Evolutionary conservation across 345 rosid species (phyloP), one percentile per base, ranked within the genome.

Genomic region (Mallotus nudiflorus): DNA sequence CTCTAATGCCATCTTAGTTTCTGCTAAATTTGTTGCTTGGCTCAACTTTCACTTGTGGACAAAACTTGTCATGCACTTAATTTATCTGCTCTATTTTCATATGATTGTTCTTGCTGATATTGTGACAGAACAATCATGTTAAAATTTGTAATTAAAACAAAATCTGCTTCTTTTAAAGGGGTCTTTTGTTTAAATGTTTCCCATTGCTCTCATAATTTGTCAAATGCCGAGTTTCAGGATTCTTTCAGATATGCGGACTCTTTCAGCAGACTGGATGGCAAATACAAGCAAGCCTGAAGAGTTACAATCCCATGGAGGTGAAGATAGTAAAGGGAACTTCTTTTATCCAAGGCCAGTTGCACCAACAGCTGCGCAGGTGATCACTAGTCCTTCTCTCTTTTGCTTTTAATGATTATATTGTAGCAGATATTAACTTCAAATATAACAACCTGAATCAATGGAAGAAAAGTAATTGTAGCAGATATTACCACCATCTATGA

Each of bases 241-340:
- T 78, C 97, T 95, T 75, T 95, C 98, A 50, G 99, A 95, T 83
- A 92, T 95, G 99, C 87, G 99, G 82, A 95, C 99, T 59, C 97
- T 95, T 77, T 92, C 99, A 45, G 99, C 99, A 37, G 99, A 95
- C 79, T 95, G 99, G 99, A 92, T 95, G 99, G 98, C 99, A 78
- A 95, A 92, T 75, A 89, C 92, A 35, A 89, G 75, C 85, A 90
- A 82, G 84, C 81, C 97, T 13, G 98, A 92, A 72, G 96, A 94
- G 42, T 74, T 82, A 77, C 98, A 88, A 35, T 81, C 92, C 64
- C 90, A 80, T 67, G 92, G 96, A 75, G 86, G 86, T 71, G 99
- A 92, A 51, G 96, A 90, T 75, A 89, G 93, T 77, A 84, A 73
- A 76, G 89, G 70, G 31, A 92, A 75, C 82, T 85, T 95, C 78